Evolutionary conservation across 1,284 basidiomycete genomes (phyloP), one percentile per base, ranked within the genome.

Genomic region (Cerioporus squamosus): DNA sequence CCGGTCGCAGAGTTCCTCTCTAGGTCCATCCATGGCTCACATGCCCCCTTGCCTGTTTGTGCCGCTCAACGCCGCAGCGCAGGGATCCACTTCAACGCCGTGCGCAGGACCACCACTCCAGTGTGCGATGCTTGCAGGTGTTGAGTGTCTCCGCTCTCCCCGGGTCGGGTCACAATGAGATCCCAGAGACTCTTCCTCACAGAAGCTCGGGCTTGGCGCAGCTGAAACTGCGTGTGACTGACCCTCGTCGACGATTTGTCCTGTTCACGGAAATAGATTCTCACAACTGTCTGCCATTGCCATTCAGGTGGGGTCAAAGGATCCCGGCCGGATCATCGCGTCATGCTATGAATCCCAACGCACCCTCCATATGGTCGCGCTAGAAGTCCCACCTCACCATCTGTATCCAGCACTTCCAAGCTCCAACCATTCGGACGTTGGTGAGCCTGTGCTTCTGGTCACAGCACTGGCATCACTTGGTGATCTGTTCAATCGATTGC

Each of bases 261-360:
- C 20, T 33, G 17, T 57, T 57, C 44, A 48, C 52, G 43, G 18
- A 50, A 60, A 55, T 53, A 53, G 38, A 48, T 61, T 64, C 62
- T 52, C 62, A 59, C 62, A 59, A 42, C 39, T 56, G 57, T 55
- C 55, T 36, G 12, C 8, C 33, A 36, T 12, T n/a, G 33, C 33
- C 33, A 6, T 38, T 15, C 50, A 53, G 51, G n/a, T n/a, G n/a
- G n/a, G n/a, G n/a, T n/a, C n/a, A n/a, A 26, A 38, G 44, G 51
- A 40, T 39, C 45, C n/a, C 60, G 63, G 60, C 45, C 63, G 58
- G 63, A 64, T 50, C 57, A 42, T 62, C 53, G 53, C 49, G 56
- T 61, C 53, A 59, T 47, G 18, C 36, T 42, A 23, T 51, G 29
- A 26, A 22, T 23, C 20, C 40, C 40, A 42, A 12, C 4, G n/a